phyloP scores from a whole-genome alignment of 345 rosid species.

The Odontarrhena argentea region DNA sequence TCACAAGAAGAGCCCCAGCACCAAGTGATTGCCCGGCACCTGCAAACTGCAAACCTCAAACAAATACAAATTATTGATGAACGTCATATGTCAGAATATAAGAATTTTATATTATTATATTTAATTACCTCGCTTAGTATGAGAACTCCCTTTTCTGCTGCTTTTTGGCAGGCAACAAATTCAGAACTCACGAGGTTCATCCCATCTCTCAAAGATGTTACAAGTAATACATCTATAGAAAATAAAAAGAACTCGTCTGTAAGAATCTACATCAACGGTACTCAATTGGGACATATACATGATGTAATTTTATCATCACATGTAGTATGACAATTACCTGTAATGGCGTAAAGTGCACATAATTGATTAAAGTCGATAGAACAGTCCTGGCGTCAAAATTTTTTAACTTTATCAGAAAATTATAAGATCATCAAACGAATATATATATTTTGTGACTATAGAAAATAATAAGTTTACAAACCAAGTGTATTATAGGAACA shows the following conservation, averaged over 20 bases:
- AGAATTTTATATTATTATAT: no score
- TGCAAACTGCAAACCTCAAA: slow-evolving; percentile 67
- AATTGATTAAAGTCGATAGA: slow-evolving; percentile 67
- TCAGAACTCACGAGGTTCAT: slow-evolving; percentile 99
- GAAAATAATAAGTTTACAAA: slow-evolving; percentile 41
- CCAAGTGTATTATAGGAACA: slow-evolving; percentile 95
- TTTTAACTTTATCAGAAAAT: slow-evolving; percentile 20
- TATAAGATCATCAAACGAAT: neutral
- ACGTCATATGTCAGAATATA: no score
- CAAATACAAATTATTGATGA: neutral
- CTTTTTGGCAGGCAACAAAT: slow-evolving; percentile 93
- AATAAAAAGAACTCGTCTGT: neutral
- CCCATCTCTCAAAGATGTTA: slow-evolving; percentile 96
- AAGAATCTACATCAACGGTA: no score
- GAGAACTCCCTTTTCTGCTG: slow-evolving; percentile 87
- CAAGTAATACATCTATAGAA: slow-evolving; percentile 83
- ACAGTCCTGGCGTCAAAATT: slow-evolving; percentile 65
- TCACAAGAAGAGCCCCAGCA: slow-evolving; percentile 96
- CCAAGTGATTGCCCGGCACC: slow-evolving; percentile 99
- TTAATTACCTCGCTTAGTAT: slow-evolving; percentile 88
- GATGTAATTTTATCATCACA: slow-evolving; percentile 17
- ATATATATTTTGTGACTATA: slow-evolving; percentile 7
- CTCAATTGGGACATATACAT: no score
- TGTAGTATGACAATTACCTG: slow-evolving; percentile 55
- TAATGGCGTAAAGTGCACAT: slow-evolving; percentile 92